Evolutionary conservation across 495 filamentous ascomycete species (phyloP).

Genomic region (Umbilicaria muhlenbergii): DNA sequence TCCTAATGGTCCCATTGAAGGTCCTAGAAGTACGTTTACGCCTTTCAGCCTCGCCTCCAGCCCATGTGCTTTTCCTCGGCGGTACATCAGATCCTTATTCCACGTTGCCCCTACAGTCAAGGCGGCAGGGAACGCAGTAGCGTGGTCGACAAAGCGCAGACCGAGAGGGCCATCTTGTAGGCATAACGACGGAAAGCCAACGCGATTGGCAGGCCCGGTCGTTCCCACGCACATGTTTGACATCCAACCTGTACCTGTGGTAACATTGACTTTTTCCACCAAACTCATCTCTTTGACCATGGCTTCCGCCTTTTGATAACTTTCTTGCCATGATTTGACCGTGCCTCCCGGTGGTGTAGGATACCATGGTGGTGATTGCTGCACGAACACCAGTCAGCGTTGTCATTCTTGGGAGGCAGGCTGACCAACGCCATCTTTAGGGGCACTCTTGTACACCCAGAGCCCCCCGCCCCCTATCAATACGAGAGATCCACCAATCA

Average conservation of each 20-base stretch:
- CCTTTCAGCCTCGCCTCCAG: slow-evolving; percentile 56
- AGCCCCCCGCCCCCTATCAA: slow-evolving; percentile 1
- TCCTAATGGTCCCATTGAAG: slow-evolving; percentile 63
- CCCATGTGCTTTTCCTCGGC: slow-evolving; percentile 51
- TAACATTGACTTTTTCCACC: slow-evolving; percentile 87
- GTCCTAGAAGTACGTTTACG: slow-evolving; percentile 61
- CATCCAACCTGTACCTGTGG: slow-evolving; percentile 81
- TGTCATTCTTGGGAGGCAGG: too few relatives aligned
- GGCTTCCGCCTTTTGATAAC: slow-evolving; percentile 64
- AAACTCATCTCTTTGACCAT: slow-evolving; percentile 75
- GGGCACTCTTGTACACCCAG: slow-evolving; percentile 2
- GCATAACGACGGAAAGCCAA: slow-evolving; percentile 72
- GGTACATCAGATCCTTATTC: slow-evolving; percentile 66
- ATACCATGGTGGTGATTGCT: slow-evolving; percentile 62
- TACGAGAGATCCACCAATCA: slow-evolving; percentile 2
- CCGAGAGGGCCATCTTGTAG: slow-evolving; percentile 86
- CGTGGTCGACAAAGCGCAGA: slow-evolving; percentile 58
- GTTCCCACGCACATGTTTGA: slow-evolving; percentile 89
- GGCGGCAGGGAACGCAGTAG: slow-evolving; percentile 70
- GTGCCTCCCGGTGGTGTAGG: slow-evolving; percentile 74
- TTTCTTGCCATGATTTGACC: slow-evolving; percentile 51
- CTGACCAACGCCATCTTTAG: slow-evolving; percentile 8
- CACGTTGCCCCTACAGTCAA: slow-evolving; percentile 78
- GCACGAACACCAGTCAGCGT: too few relatives aligned
- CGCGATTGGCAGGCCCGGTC: slow-evolving; percentile 52